Evolutionary conservation across 192 early-diverging fungal genomes (phyloP).

Genomic region (Coemansia sp.): DNA sequence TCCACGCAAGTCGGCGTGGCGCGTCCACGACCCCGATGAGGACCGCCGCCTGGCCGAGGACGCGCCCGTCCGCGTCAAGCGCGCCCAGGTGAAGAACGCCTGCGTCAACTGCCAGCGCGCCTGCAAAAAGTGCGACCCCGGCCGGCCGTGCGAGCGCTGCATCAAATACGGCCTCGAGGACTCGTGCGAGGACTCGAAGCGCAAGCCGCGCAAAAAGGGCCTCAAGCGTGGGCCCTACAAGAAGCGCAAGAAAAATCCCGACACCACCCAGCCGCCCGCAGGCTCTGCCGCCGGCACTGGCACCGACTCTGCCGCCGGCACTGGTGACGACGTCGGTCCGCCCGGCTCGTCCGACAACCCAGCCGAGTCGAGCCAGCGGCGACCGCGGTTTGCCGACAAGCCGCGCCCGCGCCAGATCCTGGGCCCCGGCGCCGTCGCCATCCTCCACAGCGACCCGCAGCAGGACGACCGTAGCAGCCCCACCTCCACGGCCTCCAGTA

Average conservation of each 20-base stretch:
- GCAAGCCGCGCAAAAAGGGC: constrained; percentile 80
- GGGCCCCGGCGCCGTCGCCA: constrained; percentile 42
- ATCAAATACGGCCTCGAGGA: constrained; percentile 64
- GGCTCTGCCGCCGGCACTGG: too few relatives aligned
- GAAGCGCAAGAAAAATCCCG: constrained; percentile 32
- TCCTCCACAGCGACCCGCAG: constrained; percentile 32
- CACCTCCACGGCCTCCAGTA: too few relatives aligned
- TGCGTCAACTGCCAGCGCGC: constrained; percentile 86
- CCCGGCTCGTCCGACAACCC: too few relatives aligned
- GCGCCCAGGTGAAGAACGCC: constrained; percentile 86
- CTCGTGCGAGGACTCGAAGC: constrained; percentile 70
- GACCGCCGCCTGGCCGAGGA: too few relatives aligned
- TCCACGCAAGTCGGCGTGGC: too few relatives aligned
- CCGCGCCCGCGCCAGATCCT: constrained; percentile 15
- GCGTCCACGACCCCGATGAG: too few relatives aligned
- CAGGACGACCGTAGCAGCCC: constrained; percentile 1
- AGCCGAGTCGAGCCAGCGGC: too few relatives aligned
- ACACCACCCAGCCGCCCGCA: too few relatives aligned
- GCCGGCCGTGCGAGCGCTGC: constrained; percentile 81
- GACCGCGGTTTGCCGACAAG: not conserved
- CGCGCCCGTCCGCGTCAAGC: constrained; percentile 45
- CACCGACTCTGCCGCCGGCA: not conserved
- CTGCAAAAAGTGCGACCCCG: constrained; percentile 90
- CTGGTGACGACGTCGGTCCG: too few relatives aligned
- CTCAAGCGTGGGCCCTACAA: constrained; percentile 86